Conservation (phyloP, 78 protist species). For the Monosiga brevicollis region DNA sequence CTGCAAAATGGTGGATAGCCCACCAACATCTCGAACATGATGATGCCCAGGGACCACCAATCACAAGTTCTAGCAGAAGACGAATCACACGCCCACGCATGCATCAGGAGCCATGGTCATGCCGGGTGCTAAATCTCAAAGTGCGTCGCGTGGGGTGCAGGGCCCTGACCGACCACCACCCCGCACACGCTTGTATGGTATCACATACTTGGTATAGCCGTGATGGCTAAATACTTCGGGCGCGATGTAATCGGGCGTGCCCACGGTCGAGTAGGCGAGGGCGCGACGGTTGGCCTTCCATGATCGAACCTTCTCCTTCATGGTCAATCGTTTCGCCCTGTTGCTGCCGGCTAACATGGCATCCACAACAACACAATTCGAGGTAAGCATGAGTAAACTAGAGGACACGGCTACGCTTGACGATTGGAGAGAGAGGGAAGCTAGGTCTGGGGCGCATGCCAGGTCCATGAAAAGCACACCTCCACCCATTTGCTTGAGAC, state of each 20-base stretch:
- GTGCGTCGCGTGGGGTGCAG: conserved; percentile 4
- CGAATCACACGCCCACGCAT: not conserved
- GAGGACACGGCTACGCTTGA: not conserved
- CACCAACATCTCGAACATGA: conserved; percentile 67
- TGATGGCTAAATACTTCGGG: conserved; percentile 56
- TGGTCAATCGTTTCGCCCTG: not conserved
- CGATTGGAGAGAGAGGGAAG: not conserved
- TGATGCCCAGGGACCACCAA: conserved; percentile 74
- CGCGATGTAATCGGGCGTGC: conserved; percentile 74
- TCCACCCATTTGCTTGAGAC: conserved; percentile 1
- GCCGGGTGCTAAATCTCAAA: conserved; percentile 55
- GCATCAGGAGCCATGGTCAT: conserved; percentile 86
- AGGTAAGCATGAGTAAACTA: not conserved
- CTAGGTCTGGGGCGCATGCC: not conserved
- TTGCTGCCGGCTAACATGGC: not conserved
- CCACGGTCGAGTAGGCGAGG: conserved; percentile 29
- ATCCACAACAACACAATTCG: not conserved
- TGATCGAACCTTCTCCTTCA: not conserved
- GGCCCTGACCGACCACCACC: not conserved
- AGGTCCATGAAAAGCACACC: not conserved
- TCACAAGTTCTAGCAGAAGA: conserved; percentile 25
- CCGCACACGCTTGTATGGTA: not conserved
- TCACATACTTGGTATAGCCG: conserved; percentile 21
- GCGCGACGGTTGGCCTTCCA: not conserved
- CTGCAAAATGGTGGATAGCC: conserved; percentile 73